Base-by-base conservation (phyloP, 805 yeast species). In the Myxozyma melibiosi region DNA sequence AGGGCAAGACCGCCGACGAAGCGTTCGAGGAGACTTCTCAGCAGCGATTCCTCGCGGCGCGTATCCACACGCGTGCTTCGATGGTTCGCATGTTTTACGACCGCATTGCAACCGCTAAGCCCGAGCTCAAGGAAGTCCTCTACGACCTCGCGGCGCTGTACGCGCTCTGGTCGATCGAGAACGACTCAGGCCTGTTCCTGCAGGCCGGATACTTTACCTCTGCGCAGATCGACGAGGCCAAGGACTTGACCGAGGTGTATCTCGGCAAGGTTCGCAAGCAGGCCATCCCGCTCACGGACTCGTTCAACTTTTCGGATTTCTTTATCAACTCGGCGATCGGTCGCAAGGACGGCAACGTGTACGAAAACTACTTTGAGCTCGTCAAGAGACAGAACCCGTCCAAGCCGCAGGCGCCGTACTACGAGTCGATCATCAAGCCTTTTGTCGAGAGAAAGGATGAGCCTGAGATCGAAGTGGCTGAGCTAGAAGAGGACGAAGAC, bases 251-350 rank as follows among this genome's bases (percentile, higher is more conserved):
- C 53, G 78, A 78, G 41, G 69, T 69, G 47, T 69, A 84, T 61
- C 73, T 86, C 62, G 71, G 75, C 25, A 74, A 73, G 25, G 69
- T 86, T 39, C 78, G 96, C 71, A 80, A 82, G 30, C 83, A 86
- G 66, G 87, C 86, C 53, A 82, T 89, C 70, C 86, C 87, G 0
- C 77, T 88, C 66, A 86, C 96, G 4, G 97, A 90, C 72, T 80
- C 95, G 1, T 90, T 90, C 78, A 83, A 86, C 72, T 79, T 86
- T 62, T 83, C 89, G 39, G 96, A 90, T 73, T 85, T 80, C 70
- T 81, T 86, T 75, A 79, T 90, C 68, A 88, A 90, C 71, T 84
- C 96, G 0, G 84, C 94, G 3, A 80, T 90, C 56, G 97, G 97
- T 45, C 79, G 77, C 55, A 85, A 80, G 72, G 84, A 87, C 66